phyloP scores from a whole-genome alignment of 2,329 filamentous ascomycete genomes.

The Trichoderma endophyticum region DNA sequence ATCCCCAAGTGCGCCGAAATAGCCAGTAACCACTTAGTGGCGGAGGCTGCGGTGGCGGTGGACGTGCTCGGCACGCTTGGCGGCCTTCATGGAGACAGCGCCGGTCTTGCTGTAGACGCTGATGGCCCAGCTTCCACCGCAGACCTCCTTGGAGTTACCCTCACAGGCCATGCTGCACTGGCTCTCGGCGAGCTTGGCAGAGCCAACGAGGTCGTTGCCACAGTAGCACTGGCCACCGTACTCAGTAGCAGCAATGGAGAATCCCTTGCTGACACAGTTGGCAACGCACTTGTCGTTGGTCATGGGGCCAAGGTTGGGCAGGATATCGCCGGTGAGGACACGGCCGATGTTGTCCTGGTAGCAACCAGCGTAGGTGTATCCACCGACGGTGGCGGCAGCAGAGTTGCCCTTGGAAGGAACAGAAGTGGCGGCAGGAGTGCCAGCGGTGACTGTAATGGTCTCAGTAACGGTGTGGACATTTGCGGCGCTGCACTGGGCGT shows the following conservation, averaged over 20 bases:
- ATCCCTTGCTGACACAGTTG: conserved; percentile 44
- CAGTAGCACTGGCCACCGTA: conserved; percentile 55
- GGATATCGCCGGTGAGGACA: conserved; percentile 38
- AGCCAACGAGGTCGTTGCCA: conserved; percentile 35
- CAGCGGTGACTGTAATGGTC: conserved; percentile 44
- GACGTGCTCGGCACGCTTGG: conserved; percentile 37
- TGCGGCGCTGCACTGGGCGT: conserved; percentile 25
- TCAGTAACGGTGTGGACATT: conserved; percentile 41
- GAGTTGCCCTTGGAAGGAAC: conserved; percentile 17
- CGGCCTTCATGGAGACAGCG: conserved; percentile 27
- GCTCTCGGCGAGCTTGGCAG: conserved; percentile 41
- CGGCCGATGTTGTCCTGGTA: conserved; percentile 39
- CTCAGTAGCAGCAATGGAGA: conserved; percentile 48
- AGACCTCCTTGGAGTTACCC: conserved; percentile 46
- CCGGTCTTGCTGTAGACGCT: conserved; percentile 43
- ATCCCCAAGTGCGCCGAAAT: not conserved
- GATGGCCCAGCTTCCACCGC: conserved; percentile 48
- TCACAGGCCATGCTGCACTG: conserved; percentile 46
- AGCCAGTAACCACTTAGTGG: conserved; percentile 23
- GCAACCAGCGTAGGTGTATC: conserved; percentile 43
- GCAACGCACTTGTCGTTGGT: conserved; percentile 46
- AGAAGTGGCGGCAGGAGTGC: conserved; percentile 21
- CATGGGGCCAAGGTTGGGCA: conserved; percentile 42
- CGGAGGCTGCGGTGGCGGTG: conserved; percentile 33
- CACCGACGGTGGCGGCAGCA: conserved; percentile 24